A percentile compares a stretch with the other conserved stretches of the same genome.
Conservation (phyloP, 176 grass and related monocot genomes). For the Panicum miliaceum region DNA sequence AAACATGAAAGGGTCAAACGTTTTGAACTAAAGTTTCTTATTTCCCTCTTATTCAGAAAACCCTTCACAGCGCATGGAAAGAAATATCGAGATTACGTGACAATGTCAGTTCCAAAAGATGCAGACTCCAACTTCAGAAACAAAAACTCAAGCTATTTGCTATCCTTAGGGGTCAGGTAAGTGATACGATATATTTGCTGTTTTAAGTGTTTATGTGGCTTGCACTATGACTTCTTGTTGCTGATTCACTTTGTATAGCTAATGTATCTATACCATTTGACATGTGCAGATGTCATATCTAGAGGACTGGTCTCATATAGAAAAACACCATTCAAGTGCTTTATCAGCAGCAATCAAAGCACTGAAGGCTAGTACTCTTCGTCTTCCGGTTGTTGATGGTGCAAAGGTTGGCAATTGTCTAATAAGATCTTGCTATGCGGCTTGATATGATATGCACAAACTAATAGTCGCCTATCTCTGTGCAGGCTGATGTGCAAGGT, state of each 20-base stretch:
- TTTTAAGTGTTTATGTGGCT: conserved; percentile 22
- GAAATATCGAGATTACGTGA: conserved; percentile 82
- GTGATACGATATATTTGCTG: conserved; percentile 16
- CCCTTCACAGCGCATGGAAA: conserved; percentile 79
- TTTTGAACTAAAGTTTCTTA: conserved; percentile 32
- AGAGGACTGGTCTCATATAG: conserved; percentile 82
- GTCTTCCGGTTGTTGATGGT: conserved; percentile 89
- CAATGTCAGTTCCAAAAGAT: conserved; percentile 71
- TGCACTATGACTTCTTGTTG: conserved; percentile 5
- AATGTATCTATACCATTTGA: conserved; percentile 49
- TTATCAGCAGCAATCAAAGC: conserved; percentile 83
- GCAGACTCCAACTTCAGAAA: conserved; percentile 76
- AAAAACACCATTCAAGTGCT: conserved; percentile 85
- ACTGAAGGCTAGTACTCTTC: conserved; percentile 92
- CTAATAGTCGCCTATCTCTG: conserved; percentile 36
- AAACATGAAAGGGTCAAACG: not conserved
- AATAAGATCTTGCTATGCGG: conserved; percentile 4
- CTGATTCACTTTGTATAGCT: conserved; percentile 15
- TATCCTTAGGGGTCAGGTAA: conserved; percentile 87
- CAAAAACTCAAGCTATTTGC: conserved; percentile 82
- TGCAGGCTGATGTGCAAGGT: conserved; percentile 77
- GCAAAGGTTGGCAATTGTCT: conserved; percentile 75
- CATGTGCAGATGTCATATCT: conserved; percentile 70
- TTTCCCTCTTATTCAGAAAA: conserved; percentile 68
- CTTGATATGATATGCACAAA: conserved; percentile 31